These are phyloP conservation scores for Chlorella sp. DNA, from an alignment of 139 green algal species.

Conservation along the genomic window DNA sequence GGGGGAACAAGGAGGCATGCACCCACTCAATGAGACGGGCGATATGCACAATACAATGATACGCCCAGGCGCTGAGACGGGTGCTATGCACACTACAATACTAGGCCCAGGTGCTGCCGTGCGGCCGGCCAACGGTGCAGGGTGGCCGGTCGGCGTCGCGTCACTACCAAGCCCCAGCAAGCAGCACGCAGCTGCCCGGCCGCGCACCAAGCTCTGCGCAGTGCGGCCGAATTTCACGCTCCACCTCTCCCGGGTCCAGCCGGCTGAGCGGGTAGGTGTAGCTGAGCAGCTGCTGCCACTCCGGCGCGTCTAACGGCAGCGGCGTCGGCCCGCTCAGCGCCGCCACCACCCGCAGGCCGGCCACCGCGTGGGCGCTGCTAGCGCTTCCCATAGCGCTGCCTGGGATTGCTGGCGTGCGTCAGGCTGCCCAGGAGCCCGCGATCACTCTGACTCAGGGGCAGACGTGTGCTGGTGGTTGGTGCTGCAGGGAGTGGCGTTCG, in stretches of 20 bases:
- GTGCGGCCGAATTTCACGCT: slow-evolving; percentile 28
- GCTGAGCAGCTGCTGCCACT: slow-evolving; percentile 34
- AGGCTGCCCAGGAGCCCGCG: too few species aligned
- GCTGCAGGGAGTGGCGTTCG: too few species aligned
- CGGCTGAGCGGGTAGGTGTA: slow-evolving; percentile 17
- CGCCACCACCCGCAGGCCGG: slow-evolving; percentile 14
- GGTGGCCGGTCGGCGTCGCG: not conserved
- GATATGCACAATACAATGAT: not conserved
- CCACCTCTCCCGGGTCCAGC: slow-evolving; percentile 32
- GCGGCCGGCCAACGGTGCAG: too few species aligned
- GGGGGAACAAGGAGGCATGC: not conserved
- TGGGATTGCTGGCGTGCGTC: too few species aligned
- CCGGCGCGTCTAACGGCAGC: slow-evolving; percentile 14
- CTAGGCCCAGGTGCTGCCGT: not conserved
- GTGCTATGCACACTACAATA: not conserved
- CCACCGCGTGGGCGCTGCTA: slow-evolving; percentile 4
- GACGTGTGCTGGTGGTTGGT: too few species aligned
- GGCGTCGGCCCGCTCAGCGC: not conserved
- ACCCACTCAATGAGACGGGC: not conserved
- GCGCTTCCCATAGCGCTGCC: slow-evolving; percentile 14
- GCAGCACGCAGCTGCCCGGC: not conserved
- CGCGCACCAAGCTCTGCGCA: slow-evolving; percentile 35
- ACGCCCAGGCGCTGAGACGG: not conserved
- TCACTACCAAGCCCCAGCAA: too few species aligned
- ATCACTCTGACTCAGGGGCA: too few species aligned